Evolutionary conservation across 306 rosid species (phyloP), one percentile per base, ranked within the genome.

Genomic region (Medicago ruthenica): DNA sequence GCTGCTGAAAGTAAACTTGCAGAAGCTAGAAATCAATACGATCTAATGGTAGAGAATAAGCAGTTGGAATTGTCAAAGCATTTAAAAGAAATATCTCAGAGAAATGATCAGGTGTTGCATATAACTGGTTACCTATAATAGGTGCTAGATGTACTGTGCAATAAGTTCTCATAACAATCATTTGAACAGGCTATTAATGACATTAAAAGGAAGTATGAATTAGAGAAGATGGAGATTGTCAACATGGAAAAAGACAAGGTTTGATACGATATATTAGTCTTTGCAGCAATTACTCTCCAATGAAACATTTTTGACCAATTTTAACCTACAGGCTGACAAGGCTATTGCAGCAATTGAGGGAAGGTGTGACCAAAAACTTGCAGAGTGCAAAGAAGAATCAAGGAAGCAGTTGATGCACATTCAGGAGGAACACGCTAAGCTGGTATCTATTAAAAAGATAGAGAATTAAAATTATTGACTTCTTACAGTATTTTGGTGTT

Each of bases 201-300:
- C 72, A 90, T 95, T 80, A 86, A 86, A 83, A 92, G 79, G 82
- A 92, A 87, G 88, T 95, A 89, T 58, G 99, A 95, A 48, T 62
- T 85, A 74, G 99, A 95, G 96, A 95, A 90, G 86, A 79, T 74
- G 88, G 97, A 92, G 84, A 85, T 85, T 78, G 76, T 84, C 74
- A 90, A 74, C 78, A 76, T 34, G 87, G 99, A 95, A 84, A 95
- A 86, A 74, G 92, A 89, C 81, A 92, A 95, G 99, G 97, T 95
- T 79, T 62, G 78, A 48, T 85, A 71, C 34, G 82, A 75, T 72
- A 61, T 79, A 37, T 77, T 58, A 58, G 77, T 21, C 62, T 6
- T 84, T 82, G 74, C 42, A 59, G 55, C 63, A 68, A 48, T 16
- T 41, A 78, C 57, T 76, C 51, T 62, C 59, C 60, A 54, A 11